A percentile compares a stretch with the other conserved stretches of the same genome.
Conservation (phyloP, 208 protist genomes). For the Wallacemonas sp. region DNA sequence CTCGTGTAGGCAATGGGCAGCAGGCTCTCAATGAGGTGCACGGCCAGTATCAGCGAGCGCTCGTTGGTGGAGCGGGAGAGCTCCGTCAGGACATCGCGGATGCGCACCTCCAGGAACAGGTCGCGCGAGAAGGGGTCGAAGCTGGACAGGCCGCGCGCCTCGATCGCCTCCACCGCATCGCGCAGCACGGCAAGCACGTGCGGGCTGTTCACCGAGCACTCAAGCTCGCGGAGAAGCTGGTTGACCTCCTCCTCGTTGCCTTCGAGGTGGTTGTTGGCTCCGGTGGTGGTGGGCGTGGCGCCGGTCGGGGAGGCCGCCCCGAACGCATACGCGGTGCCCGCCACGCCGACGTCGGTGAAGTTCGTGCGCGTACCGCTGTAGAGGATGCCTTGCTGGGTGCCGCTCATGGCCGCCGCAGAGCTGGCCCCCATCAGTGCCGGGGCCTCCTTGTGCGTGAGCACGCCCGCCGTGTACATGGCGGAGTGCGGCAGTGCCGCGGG, state of each 20-base stretch:
- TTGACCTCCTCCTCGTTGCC: conserved; percentile 80
- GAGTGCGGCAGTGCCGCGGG: conserved; percentile 1
- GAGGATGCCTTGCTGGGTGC: conserved; percentile 24
- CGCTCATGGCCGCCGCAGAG: conserved; percentile 12
- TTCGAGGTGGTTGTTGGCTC: conserved; percentile 25
- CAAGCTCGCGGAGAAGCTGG: conserved; percentile 74
- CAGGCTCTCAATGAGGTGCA: conserved; percentile 79
- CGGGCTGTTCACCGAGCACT: conserved; percentile 65
- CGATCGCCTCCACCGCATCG: conserved; percentile 78
- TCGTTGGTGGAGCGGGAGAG: conserved; percentile 59
- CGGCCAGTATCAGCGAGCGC: conserved; percentile 54
- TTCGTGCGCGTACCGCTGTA: conserved; percentile 53
- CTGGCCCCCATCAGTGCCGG: conserved; percentile 12
- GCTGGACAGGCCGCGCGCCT: conserved; percentile 70
- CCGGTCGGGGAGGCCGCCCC: conserved; percentile 26
- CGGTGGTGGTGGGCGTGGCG: conserved; percentile 4
- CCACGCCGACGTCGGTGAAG: conserved; percentile 42
- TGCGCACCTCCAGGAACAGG: conserved; percentile 79
- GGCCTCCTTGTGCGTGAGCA: neutral
- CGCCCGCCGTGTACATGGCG: conserved; percentile 11
- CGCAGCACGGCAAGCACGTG: conserved; percentile 70
- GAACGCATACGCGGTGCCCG: conserved; percentile 27
- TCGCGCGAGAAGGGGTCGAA: conserved; percentile 81
- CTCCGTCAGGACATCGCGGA: conserved; percentile 79
- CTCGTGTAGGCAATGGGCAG: conserved; percentile 84